Base-by-base conservation (phyloP, 1,284 basidiomycete genomes). In the Xanthoconium separans region DNA sequence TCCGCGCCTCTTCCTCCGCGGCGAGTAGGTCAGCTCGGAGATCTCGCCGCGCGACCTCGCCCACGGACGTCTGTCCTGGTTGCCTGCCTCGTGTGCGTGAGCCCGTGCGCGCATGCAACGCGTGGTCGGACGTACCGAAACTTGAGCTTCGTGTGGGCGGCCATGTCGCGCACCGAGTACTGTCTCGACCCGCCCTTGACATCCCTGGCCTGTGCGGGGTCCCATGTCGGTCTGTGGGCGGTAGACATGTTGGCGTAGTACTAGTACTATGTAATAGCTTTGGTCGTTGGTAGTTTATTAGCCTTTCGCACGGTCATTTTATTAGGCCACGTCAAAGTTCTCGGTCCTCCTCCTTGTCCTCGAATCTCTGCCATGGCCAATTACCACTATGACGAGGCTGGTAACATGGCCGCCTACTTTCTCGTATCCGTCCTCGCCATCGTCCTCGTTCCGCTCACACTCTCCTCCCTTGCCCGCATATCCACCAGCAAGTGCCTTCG, bases 81-180 rank as follows among this genome's bases (percentile, higher is more conserved):
- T 95, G 91, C 36, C 89, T 61, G 24, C 33, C 39, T 2, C 18
- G 20, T 20, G 13, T n/a, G 13, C 15, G 12, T 54, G 31, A 57
- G 46, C 58, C 33, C 31, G 42, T 2, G 6, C 9, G 15, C 16
- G n/a, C n/a, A 2, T 18, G n/a, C n/a, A 37, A 7, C n/a, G 36
- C n/a, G n/a, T 37, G 36, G n/a, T 37, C 2, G 3, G 58, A 57
- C 77, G 53, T 59, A 91, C 84, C 95, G 85, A 75, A 97, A 98
- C 77, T 98, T 98, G 59, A 98, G 87, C 73, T 95, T 95, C 1
- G 94, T 98, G 70, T 97, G 91, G 5, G 91, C 80, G 4, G 95
- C 91, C 80, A 96, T 89, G 69, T 95, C 92, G 55, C 90, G 83
- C 65, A 91, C 89, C 15, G 92, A 94, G 73, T 88, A 91, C 69